Evolutionary conservation across 1,139 yeast species (phyloP).

Genomic region (Citeromyces hawaiiensis): DNA sequence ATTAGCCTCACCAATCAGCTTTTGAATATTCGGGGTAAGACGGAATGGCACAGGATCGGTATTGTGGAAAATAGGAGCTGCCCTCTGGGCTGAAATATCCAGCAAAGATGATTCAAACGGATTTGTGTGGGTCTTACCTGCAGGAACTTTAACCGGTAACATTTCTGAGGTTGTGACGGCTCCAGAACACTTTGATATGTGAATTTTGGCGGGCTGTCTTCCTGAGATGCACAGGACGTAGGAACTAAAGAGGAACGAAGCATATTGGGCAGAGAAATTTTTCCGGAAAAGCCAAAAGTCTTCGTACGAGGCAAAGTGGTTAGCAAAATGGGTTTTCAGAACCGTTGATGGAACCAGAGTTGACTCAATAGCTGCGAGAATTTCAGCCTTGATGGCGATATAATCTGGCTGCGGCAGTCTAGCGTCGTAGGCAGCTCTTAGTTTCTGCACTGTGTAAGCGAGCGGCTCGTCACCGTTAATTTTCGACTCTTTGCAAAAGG

Average conservation of each 20-base stretch:
- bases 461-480: slow-evolving; percentile 85
- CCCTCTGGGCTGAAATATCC: slow-evolving; percentile 44
- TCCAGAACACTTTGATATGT: slow-evolving; percentile 72
- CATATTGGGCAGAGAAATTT: slow-evolving; percentile 90
- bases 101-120: slow-evolving; percentile 40
- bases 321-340: slow-evolving; percentile 52
- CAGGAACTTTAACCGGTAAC: slow-evolving; percentile 76
- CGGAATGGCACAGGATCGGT: slow-evolving; percentile 96
- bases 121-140: slow-evolving; percentile 26
- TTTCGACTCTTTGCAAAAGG: slow-evolving; percentile 62
- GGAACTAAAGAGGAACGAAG: slow-evolving; percentile 88
- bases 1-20: slow-evolving; percentile 84
- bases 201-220: slow-evolving; percentile 89
- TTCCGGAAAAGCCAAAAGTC: slow-evolving; percentile 97
- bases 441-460: slow-evolving; percentile 71
- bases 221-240: slow-evolving; percentile 91
- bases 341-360: slow-evolving; percentile 78
- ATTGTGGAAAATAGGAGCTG: slow-evolving; percentile 82
- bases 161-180: slow-evolving; percentile 90
- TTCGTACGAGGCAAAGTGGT: slow-evolving; percentile 64
- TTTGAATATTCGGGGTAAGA: slow-evolving; percentile 89
- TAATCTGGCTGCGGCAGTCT: slow-evolving; percentile 87
- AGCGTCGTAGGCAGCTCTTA: slow-evolving; percentile 89
- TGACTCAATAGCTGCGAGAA: slow-evolving; percentile 79
- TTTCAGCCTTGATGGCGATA: slow-evolving; percentile 80